These are phyloP conservation scores for Pleomassaria siparia DNA, from an alignment of 2,329 filamentous ascomycete species.

Conservation along the genomic window DNA sequence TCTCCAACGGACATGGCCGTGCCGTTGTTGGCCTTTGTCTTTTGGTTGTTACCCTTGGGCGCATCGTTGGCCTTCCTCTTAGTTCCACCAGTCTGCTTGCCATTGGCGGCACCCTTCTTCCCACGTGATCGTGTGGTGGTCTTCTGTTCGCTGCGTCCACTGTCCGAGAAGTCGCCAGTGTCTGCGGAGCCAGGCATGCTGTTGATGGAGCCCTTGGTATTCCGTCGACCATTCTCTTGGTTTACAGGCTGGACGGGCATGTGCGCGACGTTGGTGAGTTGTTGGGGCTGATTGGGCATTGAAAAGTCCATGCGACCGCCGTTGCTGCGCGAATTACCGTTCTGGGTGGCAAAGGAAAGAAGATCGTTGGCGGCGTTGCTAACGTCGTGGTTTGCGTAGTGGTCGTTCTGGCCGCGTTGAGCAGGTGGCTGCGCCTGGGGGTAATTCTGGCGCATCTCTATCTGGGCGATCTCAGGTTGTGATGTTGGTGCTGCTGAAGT, in stretches of 20 bases:
- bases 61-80: constrained; percentile 79
- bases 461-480: constrained; percentile 45
- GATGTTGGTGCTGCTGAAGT: constrained; percentile 47
- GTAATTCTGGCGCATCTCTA: constrained; percentile 55
- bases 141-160: constrained; percentile 63
- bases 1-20: constrained; percentile 51
- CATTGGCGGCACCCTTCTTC: constrained; percentile 39
- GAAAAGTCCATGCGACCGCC: constrained; percentile 57
- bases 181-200: constrained; percentile 58
- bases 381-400: constrained; percentile 83
- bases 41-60: constrained; percentile 70
- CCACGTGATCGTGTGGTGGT: constrained; percentile 56
- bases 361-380: constrained; percentile 95
- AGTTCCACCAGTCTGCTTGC: constrained; percentile 37
- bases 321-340: constrained; percentile 58
- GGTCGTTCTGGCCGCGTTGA: constrained; percentile 54
- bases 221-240: constrained; percentile 55
- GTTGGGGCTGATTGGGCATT: constrained; percentile 42
- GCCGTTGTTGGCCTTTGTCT: constrained; percentile 62
- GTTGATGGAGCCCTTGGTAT: constrained; percentile 52
- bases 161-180: constrained; percentile 71
- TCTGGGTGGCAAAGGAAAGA: constrained; percentile 78
- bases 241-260: constrained; percentile 51
- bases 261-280: constrained; percentile 45
- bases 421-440: constrained; percentile 45